Conservation (phyloP, 1,284 basidiomycete species). For the Microbotryum saponariae region DNA sequence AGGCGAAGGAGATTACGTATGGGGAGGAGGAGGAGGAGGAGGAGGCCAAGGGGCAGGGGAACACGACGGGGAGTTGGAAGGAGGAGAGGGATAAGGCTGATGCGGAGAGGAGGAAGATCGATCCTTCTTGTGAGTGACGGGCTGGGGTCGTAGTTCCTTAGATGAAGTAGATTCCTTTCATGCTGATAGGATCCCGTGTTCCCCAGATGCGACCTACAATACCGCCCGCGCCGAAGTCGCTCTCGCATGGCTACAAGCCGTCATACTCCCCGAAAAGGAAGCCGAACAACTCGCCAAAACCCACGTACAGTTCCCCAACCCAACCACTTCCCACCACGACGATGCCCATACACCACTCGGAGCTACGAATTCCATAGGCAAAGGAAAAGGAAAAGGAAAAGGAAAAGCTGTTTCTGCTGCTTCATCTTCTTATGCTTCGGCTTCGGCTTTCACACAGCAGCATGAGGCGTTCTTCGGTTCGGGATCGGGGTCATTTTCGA, state of each 20-base stretch:
- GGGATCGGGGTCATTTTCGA: too few species aligned
- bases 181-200: not conserved
- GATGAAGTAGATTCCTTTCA: not conserved
- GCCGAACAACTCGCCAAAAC: not conserved
- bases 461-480: too few species aligned
- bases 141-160: not conserved
- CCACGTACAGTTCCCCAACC: too few species aligned
- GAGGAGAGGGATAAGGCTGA: conserved; percentile 48
- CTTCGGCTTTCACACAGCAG: not conserved
- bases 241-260: conserved; percentile 68
- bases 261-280: conserved; percentile 63
- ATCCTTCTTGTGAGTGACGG: conserved; percentile 15
- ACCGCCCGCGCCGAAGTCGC: conserved; percentile 73
- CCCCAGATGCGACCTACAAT: conserved; percentile 54
- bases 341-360: too few species aligned
- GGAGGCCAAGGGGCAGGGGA: conserved; percentile 41
- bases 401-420: not conserved
- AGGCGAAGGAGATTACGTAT: conserved; percentile 2
- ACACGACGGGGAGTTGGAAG: conserved; percentile 52
- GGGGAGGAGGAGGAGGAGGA: conserved; percentile 4
- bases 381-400: not conserved
- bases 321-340: too few species aligned
- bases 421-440: not conserved
- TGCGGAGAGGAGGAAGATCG: conserved; percentile 45
- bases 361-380: not conserved